Percentiles rank a stretch among this genome's conserved stretches.
These are phyloP conservation scores for Colletotrichum australisinense DNA, from an alignment of 2,329 filamentous ascomycete genomes.

Conservation along the genomic window DNA sequence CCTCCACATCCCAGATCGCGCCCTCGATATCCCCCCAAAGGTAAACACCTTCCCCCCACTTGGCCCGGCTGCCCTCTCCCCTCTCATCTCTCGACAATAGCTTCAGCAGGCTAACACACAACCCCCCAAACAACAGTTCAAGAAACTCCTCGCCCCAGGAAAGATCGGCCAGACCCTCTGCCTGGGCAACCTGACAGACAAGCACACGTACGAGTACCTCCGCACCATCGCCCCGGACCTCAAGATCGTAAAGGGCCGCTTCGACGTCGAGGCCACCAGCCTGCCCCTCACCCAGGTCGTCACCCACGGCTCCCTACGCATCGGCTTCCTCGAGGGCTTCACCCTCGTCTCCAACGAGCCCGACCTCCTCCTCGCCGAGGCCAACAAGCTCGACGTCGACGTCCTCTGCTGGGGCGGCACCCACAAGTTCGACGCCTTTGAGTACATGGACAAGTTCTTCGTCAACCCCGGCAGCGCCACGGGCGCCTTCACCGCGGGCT, in stretches of 20 bases:
- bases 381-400: slow-evolving; percentile 76
- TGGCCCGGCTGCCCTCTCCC: slow-evolving; percentile 8
- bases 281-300: slow-evolving; percentile 75
- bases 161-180: slow-evolving; percentile 87
- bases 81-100: slow-evolving; percentile 5
- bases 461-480: slow-evolving; percentile 77
- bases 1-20: slow-evolving; percentile 92
- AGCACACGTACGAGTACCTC: slow-evolving; percentile 83
- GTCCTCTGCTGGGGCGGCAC: slow-evolving; percentile 77
- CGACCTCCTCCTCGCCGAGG: slow-evolving; percentile 74
- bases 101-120: slow-evolving; percentile 24
- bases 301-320: slow-evolving; percentile 72
- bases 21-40: slow-evolving; percentile 91
- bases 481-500: slow-evolving; percentile 70
- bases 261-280: slow-evolving; percentile 74
- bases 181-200: slow-evolving; percentile 83
- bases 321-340: slow-evolving; percentile 77
- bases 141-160: slow-evolving; percentile 84
- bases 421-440: slow-evolving; percentile 76
- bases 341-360: slow-evolving; percentile 75
- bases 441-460: slow-evolving; percentile 81
- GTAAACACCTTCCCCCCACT: slow-evolving; percentile 56
- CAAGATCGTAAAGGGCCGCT: slow-evolving; percentile 76
- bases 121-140: slow-evolving; percentile 68
- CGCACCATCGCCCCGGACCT: slow-evolving; percentile 79